Evolutionary conservation across 1,139 yeast genomes (phyloP).

Genomic region (Entelexis paramagnoliae): DNA sequence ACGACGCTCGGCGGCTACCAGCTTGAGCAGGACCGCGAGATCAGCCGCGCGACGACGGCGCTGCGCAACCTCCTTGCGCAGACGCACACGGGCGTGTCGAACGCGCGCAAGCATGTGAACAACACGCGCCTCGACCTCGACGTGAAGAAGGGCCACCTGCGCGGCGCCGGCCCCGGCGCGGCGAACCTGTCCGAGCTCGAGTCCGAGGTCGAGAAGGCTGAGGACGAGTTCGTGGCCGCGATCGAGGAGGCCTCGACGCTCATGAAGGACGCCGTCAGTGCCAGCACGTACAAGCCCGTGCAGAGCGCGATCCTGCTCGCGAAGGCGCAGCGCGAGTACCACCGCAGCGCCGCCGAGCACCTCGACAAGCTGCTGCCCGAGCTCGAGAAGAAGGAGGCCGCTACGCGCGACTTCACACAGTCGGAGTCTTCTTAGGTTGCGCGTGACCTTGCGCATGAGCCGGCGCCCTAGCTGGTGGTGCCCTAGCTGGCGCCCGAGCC

Average conservation of each 20-base stretch:
- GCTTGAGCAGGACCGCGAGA: slow-evolving; percentile 69
- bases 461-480: not conserved
- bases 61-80: slow-evolving; percentile 54
- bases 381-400: slow-evolving; percentile 42
- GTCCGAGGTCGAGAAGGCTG: slow-evolving; percentile 72
- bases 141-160: slow-evolving; percentile 61
- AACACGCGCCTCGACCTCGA: slow-evolving; percentile 73
- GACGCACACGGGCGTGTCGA: slow-evolving; percentile 54
- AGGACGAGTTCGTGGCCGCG: slow-evolving; percentile 82
- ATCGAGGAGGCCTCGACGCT: slow-evolving; percentile 81
- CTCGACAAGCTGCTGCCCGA: slow-evolving; percentile 58
- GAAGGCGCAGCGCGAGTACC: slow-evolving; percentile 74
- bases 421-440: not conserved
- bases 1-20: slow-evolving; percentile 74
- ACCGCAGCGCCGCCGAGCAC: slow-evolving; percentile 63
- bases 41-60: slow-evolving; percentile 62
- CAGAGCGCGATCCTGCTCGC: slow-evolving; percentile 60
- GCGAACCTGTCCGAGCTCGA: slow-evolving; percentile 54
- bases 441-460: not conserved
- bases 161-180: slow-evolving; percentile 60
- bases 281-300: slow-evolving; percentile 50
- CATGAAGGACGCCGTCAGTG: slow-evolving; percentile 71
- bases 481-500: too few relatives aligned
- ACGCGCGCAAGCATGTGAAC: slow-evolving; percentile 67
- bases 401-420: slow-evolving; percentile 15